A percentile compares a stretch with the other conserved stretches of the same genome.
Evolutionary conservation across 805 yeast species (phyloP).

Genomic region (Pichia kluyveri): DNA sequence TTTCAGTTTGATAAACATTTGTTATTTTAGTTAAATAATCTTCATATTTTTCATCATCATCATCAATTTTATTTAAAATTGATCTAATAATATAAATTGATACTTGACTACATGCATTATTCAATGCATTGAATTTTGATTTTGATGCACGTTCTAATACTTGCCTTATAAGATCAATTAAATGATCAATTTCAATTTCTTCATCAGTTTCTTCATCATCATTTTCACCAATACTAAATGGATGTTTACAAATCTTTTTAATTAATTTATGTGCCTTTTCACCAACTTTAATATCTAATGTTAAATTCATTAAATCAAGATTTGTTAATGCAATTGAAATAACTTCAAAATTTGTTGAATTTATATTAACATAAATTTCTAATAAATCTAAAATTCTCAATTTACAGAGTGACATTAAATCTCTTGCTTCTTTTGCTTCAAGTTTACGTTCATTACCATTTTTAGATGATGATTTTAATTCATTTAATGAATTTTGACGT

Average conservation of each 20-base stretch:
- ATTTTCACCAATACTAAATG: slow-evolving; percentile 20
- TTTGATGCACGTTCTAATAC: slow-evolving; percentile 37
- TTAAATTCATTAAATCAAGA: slow-evolving; percentile 49
- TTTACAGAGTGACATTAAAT: slow-evolving; percentile 71
- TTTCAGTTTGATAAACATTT: slow-evolving; percentile 44
- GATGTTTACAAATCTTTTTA: slow-evolving; percentile 48
- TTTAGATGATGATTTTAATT: slow-evolving; percentile 30
- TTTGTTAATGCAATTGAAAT: slow-evolving; percentile 46
- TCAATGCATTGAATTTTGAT: slow-evolving; percentile 39
- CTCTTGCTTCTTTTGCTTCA: slow-evolving; percentile 72
- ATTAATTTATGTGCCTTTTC: slow-evolving; percentile 67
- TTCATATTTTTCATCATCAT: slow-evolving; percentile 14
- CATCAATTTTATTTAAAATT: slow-evolving; percentile 30
- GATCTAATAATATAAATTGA: slow-evolving; percentile 58
- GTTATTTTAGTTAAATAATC: slow-evolving; percentile 35
- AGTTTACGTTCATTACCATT: slow-evolving; percentile 57
- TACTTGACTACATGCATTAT: slow-evolving; percentile 53
- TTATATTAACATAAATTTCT: slow-evolving; percentile 47
- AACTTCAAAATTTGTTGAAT: slow-evolving; percentile 32
- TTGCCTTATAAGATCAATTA: slow-evolving; percentile 24
- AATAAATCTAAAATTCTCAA: slow-evolving; percentile 69
- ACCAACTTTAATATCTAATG: slow-evolving; percentile 63
- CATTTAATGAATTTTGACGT: slow-evolving; percentile 56
- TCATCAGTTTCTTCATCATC: slow-evolving; percentile 4
- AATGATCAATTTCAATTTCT: not conserved